Base-by-base conservation (phyloP, 495 filamentous ascomycete genomes). In the Tuber magnatum region DNA sequence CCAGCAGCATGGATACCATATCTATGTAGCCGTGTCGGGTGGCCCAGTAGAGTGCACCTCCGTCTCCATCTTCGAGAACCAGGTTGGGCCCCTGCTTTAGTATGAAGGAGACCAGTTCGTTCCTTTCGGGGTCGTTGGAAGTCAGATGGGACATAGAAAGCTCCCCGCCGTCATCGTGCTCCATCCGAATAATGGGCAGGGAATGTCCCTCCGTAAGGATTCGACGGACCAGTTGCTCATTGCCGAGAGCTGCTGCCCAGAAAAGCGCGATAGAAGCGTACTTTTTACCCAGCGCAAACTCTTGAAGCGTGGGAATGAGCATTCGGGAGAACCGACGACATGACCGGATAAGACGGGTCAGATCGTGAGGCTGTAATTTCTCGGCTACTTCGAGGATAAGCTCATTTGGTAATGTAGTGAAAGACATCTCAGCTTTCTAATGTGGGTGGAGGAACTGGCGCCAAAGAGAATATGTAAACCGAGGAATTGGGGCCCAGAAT, bases 191-290 rank as follows among this genome's bases (percentile, higher is more conserved):
- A 65, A 75, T 32, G 7, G 42, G 51, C 40, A 38, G 5, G 2
- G 10, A n/a, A 72, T 75, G 40, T 5, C 56, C 74, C 41, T 73
- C 51, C n/a, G 43, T 38, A n/a, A 69, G 48, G 32, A 73, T 41
- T 2, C 8, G 68, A 32, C 51, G 35, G 24, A 72, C 48, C 24
- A 48, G 71, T 68, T 68, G 28, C 48, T 73, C 70, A 44, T 73
- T 65, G 3, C 69, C 32, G 24, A 69, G 40, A 4, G 70, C 70
- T 48, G 74, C 74, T 46, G 51, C 74, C 20, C 71, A 65, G 38
- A 40, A 72, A n/a, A 76, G 70, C 2, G 44, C 51, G 7, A 65
- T 69, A 9, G 41, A 22, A 28, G 40, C 65, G 40, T 73, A 39
- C 7, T n/a, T 40, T 41, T 39, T 28, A 16, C 41, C 3, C 22